Percentiles rank a stretch among this genome's conserved stretches.
These are phyloP conservation scores for Peltaster fructicola DNA, from an alignment of 2,329 filamentous ascomycete species.

Conservation along the genomic window DNA sequence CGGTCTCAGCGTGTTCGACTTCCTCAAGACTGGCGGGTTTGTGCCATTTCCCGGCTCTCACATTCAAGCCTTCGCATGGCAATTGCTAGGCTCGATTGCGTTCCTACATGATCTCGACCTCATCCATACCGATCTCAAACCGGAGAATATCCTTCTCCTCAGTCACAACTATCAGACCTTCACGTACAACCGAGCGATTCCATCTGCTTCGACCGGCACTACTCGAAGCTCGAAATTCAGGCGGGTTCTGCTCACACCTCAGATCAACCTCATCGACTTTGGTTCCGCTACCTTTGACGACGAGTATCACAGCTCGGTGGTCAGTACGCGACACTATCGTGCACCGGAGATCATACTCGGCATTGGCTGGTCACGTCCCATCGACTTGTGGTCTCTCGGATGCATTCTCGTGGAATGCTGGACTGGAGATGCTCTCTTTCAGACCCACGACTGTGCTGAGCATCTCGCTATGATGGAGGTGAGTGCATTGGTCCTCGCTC, in stretches of 20 bases:
- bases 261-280: slow-evolving; percentile 51
- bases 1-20: slow-evolving; percentile 95
- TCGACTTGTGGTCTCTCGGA: slow-evolving; percentile 53
- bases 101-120: slow-evolving; percentile 95
- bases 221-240: slow-evolving; percentile 41
- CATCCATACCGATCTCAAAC: slow-evolving; percentile 71
- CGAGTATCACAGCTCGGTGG: slow-evolving; percentile 50
- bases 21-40: slow-evolving; percentile 86
- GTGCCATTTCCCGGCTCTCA: slow-evolving; percentile 97
- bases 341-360: slow-evolving; percentile 52
- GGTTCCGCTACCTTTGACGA: slow-evolving; percentile 51
- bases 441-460: slow-evolving; percentile 51
- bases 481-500: too few relatives aligned
- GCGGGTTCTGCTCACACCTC: slow-evolving; percentile 45
- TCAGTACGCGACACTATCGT: slow-evolving; percentile 48
- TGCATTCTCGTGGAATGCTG: slow-evolving; percentile 53
- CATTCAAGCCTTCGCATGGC: slow-evolving; percentile 90
- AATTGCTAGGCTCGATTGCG: slow-evolving; percentile 93
- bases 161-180: slow-evolving; percentile 50
- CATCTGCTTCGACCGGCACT: slow-evolving; percentile 43
- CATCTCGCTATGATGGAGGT: slow-evolving; percentile 53
- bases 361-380: slow-evolving; percentile 49
- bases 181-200: slow-evolving; percentile 50
- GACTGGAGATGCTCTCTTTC: slow-evolving; percentile 50
- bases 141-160: slow-evolving; percentile 50